Base-by-base conservation (phyloP, 345 rosid species). In the Combretum micranthum region DNA sequence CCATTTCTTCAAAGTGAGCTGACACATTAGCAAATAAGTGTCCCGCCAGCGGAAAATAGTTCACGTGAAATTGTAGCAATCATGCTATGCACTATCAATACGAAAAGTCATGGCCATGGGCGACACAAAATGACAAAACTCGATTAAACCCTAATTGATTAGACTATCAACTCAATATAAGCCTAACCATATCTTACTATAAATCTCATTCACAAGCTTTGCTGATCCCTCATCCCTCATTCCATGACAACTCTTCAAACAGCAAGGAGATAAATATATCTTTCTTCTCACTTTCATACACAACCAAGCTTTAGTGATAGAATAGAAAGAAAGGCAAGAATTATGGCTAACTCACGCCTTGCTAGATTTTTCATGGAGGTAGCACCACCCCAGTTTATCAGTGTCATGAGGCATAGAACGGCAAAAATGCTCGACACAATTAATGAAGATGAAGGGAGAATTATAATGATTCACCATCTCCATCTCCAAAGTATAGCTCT, bases 341-440 rank as follows among this genome's bases (percentile, higher is more conserved):
- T 46, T 11, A 88, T 88, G 96, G 89, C 86, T 12, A 93, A 57
- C 66, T 68, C 94, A 2, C 65, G 94, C 52, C 50, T 83, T 0
- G 75, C 91, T 1, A 93, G 84, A 76, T 85, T 89, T 55, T 49
- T 85, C 18, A 77, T 77, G 56, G 97, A 93, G 77, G 94, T 76
- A 69, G 97, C 96, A 0, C 99, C 99, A 9, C 91, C 96, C 3
- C 96, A 93, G 55, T 82, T 82, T 14, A 73, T 93, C 22, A 78
- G 64, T 58, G 91, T 93, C 52, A 80, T 83, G 80, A 77, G 99
- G 76, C 76, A 59, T 25, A 73, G 90, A 64, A 77, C 94, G 15
- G 70, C 83, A 3, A 83, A 85, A 65, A 73, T 85, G 72, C 59
- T 89, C 64, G 99, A 93, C 60, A 87, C 99, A 3, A 93, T 93